phyloP scores from a whole-genome alignment of 2,329 filamentous ascomycete genomes.

The Pseudogymnoascus verrucosus region DNA sequence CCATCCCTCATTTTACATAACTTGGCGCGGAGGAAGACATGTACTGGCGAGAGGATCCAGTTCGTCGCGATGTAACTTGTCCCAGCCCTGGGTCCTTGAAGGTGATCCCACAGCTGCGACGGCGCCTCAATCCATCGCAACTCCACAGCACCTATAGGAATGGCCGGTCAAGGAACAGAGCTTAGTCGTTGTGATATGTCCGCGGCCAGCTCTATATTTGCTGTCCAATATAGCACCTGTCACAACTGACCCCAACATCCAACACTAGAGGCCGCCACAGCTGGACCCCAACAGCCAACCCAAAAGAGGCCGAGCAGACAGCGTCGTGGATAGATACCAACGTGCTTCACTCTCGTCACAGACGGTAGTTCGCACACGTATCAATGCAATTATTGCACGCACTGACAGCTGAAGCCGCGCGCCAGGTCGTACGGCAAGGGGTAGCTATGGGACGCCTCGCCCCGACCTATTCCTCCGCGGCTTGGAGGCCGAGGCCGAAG shows the following conservation, averaged over 20 bases:
- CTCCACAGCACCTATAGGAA: background rate
- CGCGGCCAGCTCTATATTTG: background rate
- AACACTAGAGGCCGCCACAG: background rate
- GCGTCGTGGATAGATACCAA: slow-evolving; percentile 4
- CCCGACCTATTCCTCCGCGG: background rate
- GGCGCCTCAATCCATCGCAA: background rate
- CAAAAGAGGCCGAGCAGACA: background rate
- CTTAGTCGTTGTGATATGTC: background rate
- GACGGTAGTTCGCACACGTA: background rate
- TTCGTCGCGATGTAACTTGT: background rate
- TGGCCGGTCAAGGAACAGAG: background rate
- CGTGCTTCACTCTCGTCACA: slow-evolving; percentile 4
- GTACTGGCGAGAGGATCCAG: background rate
- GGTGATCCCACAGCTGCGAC: background rate
- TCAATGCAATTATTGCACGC: background rate
- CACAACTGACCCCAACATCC: background rate
- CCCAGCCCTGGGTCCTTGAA: background rate
- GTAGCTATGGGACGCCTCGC: background rate
- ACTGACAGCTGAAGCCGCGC: background rate
- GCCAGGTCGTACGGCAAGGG: background rate
- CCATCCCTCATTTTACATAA: background rate
- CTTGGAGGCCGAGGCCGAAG: background rate
- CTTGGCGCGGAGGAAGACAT: background rate
- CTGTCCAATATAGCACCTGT: background rate
- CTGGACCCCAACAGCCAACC: background rate